phyloP scores from a whole-genome alignment of 2,329 filamentous ascomycete genomes.

The Boeremia lycopersici region DNA sequence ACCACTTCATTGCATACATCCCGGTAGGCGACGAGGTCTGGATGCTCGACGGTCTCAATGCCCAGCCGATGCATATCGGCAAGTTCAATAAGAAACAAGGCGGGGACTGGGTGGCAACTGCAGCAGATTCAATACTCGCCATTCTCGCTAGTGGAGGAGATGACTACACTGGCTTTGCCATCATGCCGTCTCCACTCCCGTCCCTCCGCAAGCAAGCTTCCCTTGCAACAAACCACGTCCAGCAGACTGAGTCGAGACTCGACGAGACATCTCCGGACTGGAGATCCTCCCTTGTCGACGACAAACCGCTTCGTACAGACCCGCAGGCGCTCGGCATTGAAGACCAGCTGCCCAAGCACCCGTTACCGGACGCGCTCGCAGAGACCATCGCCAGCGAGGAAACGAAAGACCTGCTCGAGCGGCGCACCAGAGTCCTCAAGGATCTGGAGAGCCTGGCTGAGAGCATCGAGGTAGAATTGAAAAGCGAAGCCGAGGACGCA shows the following conservation, averaged over 20 bases:
- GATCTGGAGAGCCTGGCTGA: conserved; percentile 39
- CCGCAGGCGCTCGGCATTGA: conserved; percentile 25
- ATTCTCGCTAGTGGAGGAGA: conserved; percentile 72
- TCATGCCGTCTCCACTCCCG: conserved; percentile 70
- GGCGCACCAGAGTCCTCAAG: conserved; percentile 19
- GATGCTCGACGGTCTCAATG: conserved; percentile 86
- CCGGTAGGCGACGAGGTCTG: conserved; percentile 76
- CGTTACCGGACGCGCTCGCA: conserved; percentile 19
- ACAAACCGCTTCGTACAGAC: conserved; percentile 29
- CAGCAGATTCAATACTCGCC: conserved; percentile 66
- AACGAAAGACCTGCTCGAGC: conserved; percentile 26
- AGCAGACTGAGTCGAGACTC: conserved; percentile 50
- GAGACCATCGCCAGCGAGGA: conserved; percentile 29
- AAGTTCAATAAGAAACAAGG: conserved; percentile 41
- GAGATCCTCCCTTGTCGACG: conserved; percentile 44
- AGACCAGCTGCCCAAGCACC: conserved; percentile 19
- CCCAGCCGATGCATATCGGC: conserved; percentile 67
- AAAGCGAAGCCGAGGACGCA: conserved; percentile 55
- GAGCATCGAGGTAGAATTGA: conserved; percentile 57
- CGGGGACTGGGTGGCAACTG: conserved; percentile 70
- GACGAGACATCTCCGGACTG: conserved; percentile 51
- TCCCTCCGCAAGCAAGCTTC: conserved; percentile 53
- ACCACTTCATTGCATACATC: conserved; percentile 90
- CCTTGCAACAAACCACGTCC: conserved; percentile 54
- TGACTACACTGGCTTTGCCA: conserved; percentile 77